These are phyloP conservation scores for Aspergillus quadrilineatus DNA, from an alignment of 2,329 filamentous ascomycete species.

Conservation along the genomic window DNA sequence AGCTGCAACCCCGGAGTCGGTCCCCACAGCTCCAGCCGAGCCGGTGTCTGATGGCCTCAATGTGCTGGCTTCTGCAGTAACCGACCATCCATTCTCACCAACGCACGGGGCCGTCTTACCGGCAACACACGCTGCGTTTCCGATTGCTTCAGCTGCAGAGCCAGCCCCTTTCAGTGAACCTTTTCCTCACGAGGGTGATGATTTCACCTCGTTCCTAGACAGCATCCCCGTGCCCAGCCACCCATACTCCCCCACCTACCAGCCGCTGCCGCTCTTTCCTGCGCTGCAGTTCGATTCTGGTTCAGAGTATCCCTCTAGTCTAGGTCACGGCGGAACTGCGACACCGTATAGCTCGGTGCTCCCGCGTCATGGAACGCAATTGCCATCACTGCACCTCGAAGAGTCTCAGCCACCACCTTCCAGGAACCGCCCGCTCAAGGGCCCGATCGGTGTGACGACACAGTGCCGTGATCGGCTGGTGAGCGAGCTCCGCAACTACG, in stretches of 20 bases:
- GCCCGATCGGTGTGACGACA: slow-evolving; percentile 31
- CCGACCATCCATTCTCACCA: slow-evolving; percentile 21
- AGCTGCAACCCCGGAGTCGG: slow-evolving; percentile 12
- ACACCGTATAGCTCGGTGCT: slow-evolving; percentile 33
- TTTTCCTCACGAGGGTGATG: slow-evolving; percentile 31
- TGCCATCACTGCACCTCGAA: slow-evolving; percentile 35
- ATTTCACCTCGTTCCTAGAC: slow-evolving; percentile 37
- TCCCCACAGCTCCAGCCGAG: slow-evolving; percentile 20
- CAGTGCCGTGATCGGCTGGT: slow-evolving; percentile 33
- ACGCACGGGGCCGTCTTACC: slow-evolving; percentile 4
- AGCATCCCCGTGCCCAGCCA: slow-evolving; percentile 36
- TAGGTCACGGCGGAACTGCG: slow-evolving; percentile 17
- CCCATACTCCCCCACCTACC: slow-evolving; percentile 34
- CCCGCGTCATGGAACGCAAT: slow-evolving; percentile 33
- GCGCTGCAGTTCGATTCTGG: slow-evolving; percentile 24
- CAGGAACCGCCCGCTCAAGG: slow-evolving; percentile 28
- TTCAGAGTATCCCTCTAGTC: slow-evolving; percentile 27
- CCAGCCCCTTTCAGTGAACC: slow-evolving; percentile 24
- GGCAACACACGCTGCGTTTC: slow-evolving; percentile 13
- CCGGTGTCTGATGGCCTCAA: slow-evolving; percentile 28
- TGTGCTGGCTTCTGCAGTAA: slow-evolving; percentile 30
- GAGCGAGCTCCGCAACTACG: slow-evolving; percentile 22
- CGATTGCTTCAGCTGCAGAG: slow-evolving; percentile 15
- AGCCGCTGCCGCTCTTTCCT: slow-evolving; percentile 34
- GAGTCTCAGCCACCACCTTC: slow-evolving; percentile 25